Percentiles rank a stretch among this genome's conserved stretches.
These are phyloP conservation scores for Poa annua DNA, from an alignment of 176 grass and related monocot species.

Conservation along the genomic window DNA sequence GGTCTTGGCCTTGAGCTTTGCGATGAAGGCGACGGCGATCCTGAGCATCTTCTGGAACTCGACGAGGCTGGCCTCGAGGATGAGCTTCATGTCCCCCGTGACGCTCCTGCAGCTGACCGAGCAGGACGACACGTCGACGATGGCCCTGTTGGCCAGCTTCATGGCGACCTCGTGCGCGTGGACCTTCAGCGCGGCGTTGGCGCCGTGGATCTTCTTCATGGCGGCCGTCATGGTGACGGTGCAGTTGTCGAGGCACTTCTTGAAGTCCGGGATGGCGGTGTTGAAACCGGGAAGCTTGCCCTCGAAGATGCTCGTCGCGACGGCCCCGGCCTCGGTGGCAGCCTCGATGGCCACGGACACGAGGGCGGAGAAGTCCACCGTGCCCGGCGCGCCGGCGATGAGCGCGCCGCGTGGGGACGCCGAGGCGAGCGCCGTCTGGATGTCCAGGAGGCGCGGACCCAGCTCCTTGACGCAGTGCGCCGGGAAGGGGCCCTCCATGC, in stretches of 20 bases:
- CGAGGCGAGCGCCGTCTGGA: slow-evolving; percentile 46
- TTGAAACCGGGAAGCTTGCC: slow-evolving; percentile 57
- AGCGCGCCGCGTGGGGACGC: not conserved
- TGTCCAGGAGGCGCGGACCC: slow-evolving; percentile 39
- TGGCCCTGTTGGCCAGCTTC: slow-evolving; percentile 36
- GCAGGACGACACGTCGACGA: slow-evolving; percentile 43
- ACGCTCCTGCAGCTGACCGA: slow-evolving; percentile 40
- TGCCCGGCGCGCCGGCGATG: slow-evolving; percentile 50
- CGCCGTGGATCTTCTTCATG: slow-evolving; percentile 63
- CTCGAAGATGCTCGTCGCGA: slow-evolving; percentile 36
- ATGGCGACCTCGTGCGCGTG: slow-evolving; percentile 28
- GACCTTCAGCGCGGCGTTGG: slow-evolving; percentile 35
- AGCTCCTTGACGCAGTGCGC: slow-evolving; percentile 47
- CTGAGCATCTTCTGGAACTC: slow-evolving; percentile 57
- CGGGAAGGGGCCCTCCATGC: slow-evolving; percentile 20
- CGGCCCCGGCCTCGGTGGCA: slow-evolving; percentile 41
- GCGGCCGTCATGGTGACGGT: slow-evolving; percentile 48
- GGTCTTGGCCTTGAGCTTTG: slow-evolving; percentile 25
- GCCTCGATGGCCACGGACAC: slow-evolving; percentile 48
- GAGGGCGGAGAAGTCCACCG: slow-evolving; percentile 44
- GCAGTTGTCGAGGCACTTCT: slow-evolving; percentile 47
- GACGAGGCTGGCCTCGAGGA: slow-evolving; percentile 44
- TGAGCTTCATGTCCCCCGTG: slow-evolving; percentile 44
- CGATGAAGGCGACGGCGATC: slow-evolving; percentile 45
- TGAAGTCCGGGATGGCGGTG: slow-evolving; percentile 33